These are phyloP conservation scores for Penicillium steckii DNA, from an alignment of 495 filamentous ascomycete species.

Conservation along the genomic window DNA sequence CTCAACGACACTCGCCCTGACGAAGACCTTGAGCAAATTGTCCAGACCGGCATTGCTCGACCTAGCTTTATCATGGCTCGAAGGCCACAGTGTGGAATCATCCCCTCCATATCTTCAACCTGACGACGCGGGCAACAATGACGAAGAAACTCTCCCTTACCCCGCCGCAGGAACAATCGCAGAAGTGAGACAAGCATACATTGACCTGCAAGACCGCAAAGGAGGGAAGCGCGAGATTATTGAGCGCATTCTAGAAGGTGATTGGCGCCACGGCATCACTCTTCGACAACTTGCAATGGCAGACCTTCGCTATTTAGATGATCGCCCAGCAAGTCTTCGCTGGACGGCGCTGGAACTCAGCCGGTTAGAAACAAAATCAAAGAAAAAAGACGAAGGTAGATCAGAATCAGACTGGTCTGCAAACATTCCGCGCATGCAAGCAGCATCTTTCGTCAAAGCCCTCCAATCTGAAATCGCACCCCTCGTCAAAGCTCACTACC, in stretches of 20 bases:
- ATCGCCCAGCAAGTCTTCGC: constrained; percentile 67
- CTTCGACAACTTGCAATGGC: constrained; percentile 79
- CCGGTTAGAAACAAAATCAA: constrained; percentile 29
- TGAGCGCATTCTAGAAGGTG: constrained; percentile 73
- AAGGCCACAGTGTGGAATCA: constrained; percentile 55
- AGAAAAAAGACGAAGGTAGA: background rate
- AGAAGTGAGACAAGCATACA: constrained; percentile 63
- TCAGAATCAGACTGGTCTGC: constrained; percentile 39
- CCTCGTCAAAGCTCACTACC: constrained; percentile 77
- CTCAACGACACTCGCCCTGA: constrained; percentile 59
- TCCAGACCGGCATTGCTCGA: constrained; percentile 68
- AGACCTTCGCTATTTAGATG: constrained; percentile 74
- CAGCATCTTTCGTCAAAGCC: constrained; percentile 67
- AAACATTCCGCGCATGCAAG: constrained; percentile 70
- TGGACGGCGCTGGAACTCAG: constrained; percentile 70
- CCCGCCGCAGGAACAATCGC: constrained; percentile 59
- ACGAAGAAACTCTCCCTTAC: constrained; percentile 55
- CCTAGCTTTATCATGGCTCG: constrained; percentile 72
- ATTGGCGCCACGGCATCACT: constrained; percentile 77
- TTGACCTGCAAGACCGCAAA: constrained; percentile 52
- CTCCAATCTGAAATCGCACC: constrained; percentile 72
- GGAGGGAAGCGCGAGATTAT: constrained; percentile 72
- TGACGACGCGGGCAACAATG: constrained; percentile 24
- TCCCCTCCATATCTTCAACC: constrained; percentile 44
- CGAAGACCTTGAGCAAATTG: constrained; percentile 64